phyloP scores from a whole-genome alignment of 2,329 filamentous ascomycete genomes.

The Aureobasidium sp. region DNA sequence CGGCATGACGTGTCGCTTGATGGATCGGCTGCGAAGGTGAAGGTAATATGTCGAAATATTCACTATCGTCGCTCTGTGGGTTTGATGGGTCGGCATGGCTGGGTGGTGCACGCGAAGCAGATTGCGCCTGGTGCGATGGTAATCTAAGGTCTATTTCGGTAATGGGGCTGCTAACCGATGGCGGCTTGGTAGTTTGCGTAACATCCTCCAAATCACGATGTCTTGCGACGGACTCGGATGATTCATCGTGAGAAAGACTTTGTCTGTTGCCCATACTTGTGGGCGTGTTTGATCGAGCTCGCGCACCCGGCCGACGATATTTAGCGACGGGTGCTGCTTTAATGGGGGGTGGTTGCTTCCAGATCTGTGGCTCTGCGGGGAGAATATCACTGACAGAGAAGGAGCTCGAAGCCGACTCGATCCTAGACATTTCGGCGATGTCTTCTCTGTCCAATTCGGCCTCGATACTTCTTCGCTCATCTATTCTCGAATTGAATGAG shows the following conservation, averaged over 20 bases:
- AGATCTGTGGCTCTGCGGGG: constrained; percentile 31
- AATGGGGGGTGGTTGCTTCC: constrained; percentile 32
- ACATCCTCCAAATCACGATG: constrained; percentile 32
- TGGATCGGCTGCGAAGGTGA: background rate
- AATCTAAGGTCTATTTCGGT: constrained; percentile 12
- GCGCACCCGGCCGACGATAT: constrained; percentile 23
- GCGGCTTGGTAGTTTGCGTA: background rate
- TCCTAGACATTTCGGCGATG: background rate
- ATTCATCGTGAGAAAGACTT: constrained; percentile 30
- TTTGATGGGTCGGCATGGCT: background rate
- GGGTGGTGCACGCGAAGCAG: background rate
- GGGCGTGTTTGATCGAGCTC: constrained; percentile 18
- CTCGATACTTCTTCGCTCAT: constrained; percentile 1
- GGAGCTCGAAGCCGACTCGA: constrained; percentile 34
- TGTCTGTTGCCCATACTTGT: constrained; percentile 32
- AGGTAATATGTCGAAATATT: constrained; percentile 32
- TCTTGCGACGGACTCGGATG: constrained; percentile 28
- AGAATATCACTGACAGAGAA: constrained; percentile 45
- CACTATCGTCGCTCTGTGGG: constrained; percentile 35
- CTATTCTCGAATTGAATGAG: background rate
- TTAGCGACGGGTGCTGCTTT: constrained; percentile 28
- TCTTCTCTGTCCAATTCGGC: constrained; percentile 4
- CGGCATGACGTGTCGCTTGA: constrained; percentile 34
- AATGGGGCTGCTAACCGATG: constrained; percentile 4
- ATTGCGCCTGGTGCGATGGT: constrained; percentile 2